Base-by-base conservation (phyloP, 108 stramenopile genomes). In the Seminavis robusta region DNA sequence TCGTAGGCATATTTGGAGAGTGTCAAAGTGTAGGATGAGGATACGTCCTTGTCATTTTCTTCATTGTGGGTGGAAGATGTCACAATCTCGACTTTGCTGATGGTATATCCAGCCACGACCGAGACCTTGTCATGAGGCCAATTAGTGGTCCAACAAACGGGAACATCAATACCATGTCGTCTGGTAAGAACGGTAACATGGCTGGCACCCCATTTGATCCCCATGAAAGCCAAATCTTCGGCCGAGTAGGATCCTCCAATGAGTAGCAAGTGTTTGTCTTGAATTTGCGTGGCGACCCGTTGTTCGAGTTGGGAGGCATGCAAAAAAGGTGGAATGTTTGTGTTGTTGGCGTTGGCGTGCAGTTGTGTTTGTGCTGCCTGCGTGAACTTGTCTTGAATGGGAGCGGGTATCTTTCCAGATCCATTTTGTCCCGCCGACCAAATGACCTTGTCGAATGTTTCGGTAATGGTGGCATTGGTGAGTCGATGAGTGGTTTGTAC, bases 351-450 rank as follows among this genome's bases (percentile, higher is more conserved):
- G 20, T 21, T 4, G 20, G 5, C 20, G 42, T 43, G 23, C 17
- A 43, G 42, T 5, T 5, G 17, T 43, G 5, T 21, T 21, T 21
- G 42, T 16, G 20, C 24, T 26, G 15, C 9, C 4, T 25, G 23
- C n/a, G n/a, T n/a, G n/a, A n/a, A n/a, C n/a, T n/a, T n/a, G n/a
- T n/a, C n/a, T n/a, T n/a, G n/a, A n/a, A 49, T 26, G 9, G 44
- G 10, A 10, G 27, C 2, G 0, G 84, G 84, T 8, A 81, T 80
- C 1, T 33, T 42, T 16, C 63, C 65, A 11, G 23, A 30, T 0
- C 77, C 69, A 55, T 86, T 77, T 4, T 39, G 28, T 8, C 85
- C 85, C 16, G 53, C 75, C 11, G 85, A 77, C 85, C 85, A 86
- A 16, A 86, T 65, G 54, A 79, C 80, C 34, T 72, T 71, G 33